Evolutionary conservation across 192 early-diverging fungal species (phyloP).

Genomic region (Backusella westeae): DNA sequence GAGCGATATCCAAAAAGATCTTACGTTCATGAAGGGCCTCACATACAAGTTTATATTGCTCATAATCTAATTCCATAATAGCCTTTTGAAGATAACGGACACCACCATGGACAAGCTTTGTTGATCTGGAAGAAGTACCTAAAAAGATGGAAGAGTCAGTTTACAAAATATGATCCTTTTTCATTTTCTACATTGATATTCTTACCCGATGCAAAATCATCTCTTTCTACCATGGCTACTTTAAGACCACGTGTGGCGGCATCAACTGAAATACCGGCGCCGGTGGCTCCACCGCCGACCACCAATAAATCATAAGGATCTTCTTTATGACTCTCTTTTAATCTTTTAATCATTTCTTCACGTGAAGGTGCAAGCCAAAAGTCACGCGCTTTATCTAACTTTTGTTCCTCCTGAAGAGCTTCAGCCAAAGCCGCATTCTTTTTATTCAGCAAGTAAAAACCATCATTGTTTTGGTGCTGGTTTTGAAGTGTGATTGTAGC

Average conservation of each 20-base stretch:
- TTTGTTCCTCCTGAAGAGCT: constrained; percentile 11
- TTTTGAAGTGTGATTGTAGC: constrained; percentile 2
- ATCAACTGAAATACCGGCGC: constrained; percentile 87
- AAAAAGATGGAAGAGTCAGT: not conserved
- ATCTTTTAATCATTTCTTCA: constrained; percentile 65
- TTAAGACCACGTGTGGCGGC: constrained; percentile 90
- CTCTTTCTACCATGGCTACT: constrained; percentile 92
- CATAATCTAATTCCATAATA: constrained; percentile 90
- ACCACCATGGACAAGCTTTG: constrained; percentile 96
- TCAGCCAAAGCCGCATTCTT: constrained; percentile 17
- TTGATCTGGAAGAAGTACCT: constrained; percentile 90
- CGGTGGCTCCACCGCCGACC: constrained; percentile 93
- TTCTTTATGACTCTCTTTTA: constrained; percentile 48
- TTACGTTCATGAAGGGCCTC: constrained; percentile 95
- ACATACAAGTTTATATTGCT: constrained; percentile 93
- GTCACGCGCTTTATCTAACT: constrained; percentile 50
- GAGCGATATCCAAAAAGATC: constrained; percentile 91
- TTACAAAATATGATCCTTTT: not conserved
- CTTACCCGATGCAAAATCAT: constrained; percentile 87
- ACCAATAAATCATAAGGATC: constrained; percentile 82
- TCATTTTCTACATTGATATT: not conserved
- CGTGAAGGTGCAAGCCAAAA: constrained; percentile 77
- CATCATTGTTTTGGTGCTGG: not conserved
- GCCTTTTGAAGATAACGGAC: constrained; percentile 98
- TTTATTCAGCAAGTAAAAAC: not conserved